Conservation (phyloP, 257 asterid genomes). For the Nyctanthes arbortristis region DNA sequence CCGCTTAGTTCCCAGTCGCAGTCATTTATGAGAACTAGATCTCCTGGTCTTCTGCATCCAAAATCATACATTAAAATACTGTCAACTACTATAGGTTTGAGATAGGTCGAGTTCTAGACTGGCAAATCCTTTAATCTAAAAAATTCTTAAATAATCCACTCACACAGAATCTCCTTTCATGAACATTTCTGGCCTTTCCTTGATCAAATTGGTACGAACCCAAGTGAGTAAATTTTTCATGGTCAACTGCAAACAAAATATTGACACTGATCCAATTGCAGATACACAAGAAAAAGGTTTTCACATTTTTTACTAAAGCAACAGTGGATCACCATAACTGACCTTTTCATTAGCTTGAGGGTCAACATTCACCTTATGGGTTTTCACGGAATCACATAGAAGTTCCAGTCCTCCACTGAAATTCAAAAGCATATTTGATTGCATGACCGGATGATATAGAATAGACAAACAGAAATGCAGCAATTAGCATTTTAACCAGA, state of each 20-base stretch:
- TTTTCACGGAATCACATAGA: constrained; percentile 85
- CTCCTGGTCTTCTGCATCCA: constrained; percentile 84
- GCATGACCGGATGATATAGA: constrained; percentile 5
- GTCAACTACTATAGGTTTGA: too few species aligned
- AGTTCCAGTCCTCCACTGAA: constrained; percentile 94
- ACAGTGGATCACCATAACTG: constrained; percentile 16
- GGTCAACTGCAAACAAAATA: constrained; percentile 54
- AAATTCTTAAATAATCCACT: constrained; percentile 38
- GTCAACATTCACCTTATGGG: constrained; percentile 68
- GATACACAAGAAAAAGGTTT: constrained; percentile 2
- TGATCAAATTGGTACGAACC: constrained; percentile 85
- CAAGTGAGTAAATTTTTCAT: constrained; percentile 82
- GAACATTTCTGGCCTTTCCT: constrained; percentile 99
- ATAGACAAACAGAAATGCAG: constrained; percentile 7
- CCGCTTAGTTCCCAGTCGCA: constrained; percentile 94
- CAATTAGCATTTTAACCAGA: neutral
- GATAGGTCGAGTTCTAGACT: too few species aligned
- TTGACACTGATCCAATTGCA: constrained; percentile 3
- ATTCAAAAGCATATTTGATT: constrained; percentile 12
- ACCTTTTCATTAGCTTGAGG: constrained; percentile 65
- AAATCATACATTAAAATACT: constrained; percentile 6
- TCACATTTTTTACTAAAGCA: neutral
- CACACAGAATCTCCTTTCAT: constrained; percentile 97
- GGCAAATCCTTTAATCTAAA: too few species aligned
- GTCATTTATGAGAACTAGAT: constrained; percentile 80